Percentiles rank a stretch among this genome's conserved stretches.
These are phyloP conservation scores for Casuarina glauca DNA, from an alignment of 306 rosid genomes.

Conservation along the genomic window DNA sequence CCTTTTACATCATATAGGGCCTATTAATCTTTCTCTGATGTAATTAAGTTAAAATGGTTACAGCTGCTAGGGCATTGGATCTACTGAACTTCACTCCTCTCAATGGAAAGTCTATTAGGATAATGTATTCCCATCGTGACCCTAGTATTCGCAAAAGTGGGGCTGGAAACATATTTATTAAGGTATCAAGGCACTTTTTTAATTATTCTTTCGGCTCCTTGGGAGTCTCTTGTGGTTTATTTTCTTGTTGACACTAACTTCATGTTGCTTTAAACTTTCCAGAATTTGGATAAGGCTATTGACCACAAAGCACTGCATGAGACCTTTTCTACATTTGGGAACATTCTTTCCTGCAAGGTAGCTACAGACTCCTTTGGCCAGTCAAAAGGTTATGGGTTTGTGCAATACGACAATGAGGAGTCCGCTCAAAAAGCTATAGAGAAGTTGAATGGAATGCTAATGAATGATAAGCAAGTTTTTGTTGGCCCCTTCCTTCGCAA, in stretches of 20 bases:
- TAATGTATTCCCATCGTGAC: constrained; percentile 97
- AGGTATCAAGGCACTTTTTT: constrained; percentile 47
- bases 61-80: constrained; percentile 98
- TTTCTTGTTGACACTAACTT: constrained; percentile 21
- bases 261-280: constrained; percentile 30
- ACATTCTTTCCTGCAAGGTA: constrained; percentile 92
- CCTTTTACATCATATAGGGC: background rate
- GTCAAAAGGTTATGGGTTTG: constrained; percentile 97
- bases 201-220: background rate
- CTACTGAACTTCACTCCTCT: constrained; percentile 83
- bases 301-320: constrained; percentile 97
- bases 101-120: constrained; percentile 72
- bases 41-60: constrained; percentile 15
- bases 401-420: constrained; percentile 89
- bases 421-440: constrained; percentile 88
- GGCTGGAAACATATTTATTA: constrained; percentile 88
- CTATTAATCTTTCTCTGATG: background rate
- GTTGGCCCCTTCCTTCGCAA: constrained; percentile 99
- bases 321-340: constrained; percentile 87
- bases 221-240: constrained; percentile 13
- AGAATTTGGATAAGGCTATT: constrained; percentile 93
- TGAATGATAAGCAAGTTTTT: constrained; percentile 93
- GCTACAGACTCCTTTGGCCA: constrained; percentile 84
- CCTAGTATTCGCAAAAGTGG: constrained; percentile 96
- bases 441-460: constrained; percentile 90